phyloP scores from a whole-genome alignment of 2,329 filamentous ascomycete species.

The Neospermospora avenae region DNA sequence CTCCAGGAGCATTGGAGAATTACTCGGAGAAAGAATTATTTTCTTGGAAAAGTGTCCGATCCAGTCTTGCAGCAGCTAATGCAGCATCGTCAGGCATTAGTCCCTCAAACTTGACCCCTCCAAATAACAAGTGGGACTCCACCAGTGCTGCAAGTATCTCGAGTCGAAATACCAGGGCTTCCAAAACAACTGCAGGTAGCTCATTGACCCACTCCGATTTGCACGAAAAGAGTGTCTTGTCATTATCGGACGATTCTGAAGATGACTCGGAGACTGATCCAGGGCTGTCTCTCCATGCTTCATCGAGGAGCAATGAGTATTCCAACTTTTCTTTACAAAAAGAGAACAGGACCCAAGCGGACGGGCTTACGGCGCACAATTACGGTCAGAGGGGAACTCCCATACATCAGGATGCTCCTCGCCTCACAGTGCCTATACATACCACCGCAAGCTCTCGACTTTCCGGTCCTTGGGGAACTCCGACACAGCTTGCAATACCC shows the following conservation, averaged over 20 bases:
- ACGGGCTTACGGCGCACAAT: constrained; percentile 9
- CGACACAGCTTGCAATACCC: background rate
- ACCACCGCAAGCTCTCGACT: constrained; percentile 8
- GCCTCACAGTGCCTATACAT: constrained; percentile 23
- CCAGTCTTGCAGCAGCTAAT: constrained; percentile 17
- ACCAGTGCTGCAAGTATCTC: constrained; percentile 33
- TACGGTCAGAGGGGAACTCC: constrained; percentile 9
- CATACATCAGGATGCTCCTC: constrained; percentile 5
- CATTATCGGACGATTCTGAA: constrained; percentile 35
- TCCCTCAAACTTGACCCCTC: background rate
- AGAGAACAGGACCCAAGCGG: constrained; percentile 9
- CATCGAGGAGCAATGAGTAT: background rate
- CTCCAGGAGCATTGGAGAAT: background rate
- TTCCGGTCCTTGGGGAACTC: constrained; percentile 19
- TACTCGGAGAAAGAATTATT: constrained; percentile 20
- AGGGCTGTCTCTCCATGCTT: constrained; percentile 6
- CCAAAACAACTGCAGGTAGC: constrained; percentile 30
- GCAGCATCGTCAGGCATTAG: background rate
- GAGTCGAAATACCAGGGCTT: constrained; percentile 33
- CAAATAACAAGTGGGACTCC: constrained; percentile 21
- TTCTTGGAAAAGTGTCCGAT: constrained; percentile 32
- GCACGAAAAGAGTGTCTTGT: constrained; percentile 34
- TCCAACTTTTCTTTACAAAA: background rate
- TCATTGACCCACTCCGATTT: constrained; percentile 31
- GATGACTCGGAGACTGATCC: constrained; percentile 24